Conservation (phyloP, 352 stramenopile genomes). For the Halophytophthora polymorphica region DNA sequence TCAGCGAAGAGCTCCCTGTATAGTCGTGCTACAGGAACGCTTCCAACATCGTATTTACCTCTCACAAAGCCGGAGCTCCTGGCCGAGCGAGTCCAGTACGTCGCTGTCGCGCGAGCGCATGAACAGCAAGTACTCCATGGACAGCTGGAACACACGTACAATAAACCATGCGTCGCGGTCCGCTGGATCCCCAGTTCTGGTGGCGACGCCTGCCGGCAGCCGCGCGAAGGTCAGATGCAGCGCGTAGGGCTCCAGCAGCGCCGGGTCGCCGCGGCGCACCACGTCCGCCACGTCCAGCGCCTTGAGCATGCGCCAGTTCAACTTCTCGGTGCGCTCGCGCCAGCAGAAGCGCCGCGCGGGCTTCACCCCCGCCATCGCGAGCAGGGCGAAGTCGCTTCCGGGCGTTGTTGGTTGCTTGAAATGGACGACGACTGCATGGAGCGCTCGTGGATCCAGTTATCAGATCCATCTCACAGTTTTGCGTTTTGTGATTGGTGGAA, state of each 20-base stretch:
- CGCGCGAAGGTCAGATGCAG: conserved; percentile 73
- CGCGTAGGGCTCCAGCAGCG: conserved; percentile 61
- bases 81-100: conserved; percentile 44
- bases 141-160: conserved; percentile 61
- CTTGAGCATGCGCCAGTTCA: conserved; percentile 70
- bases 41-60: conserved; percentile 4
- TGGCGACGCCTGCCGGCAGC: conserved; percentile 24
- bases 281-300: conserved; percentile 49
- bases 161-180: conserved; percentile 68
- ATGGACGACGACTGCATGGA: too few relatives aligned
- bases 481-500: neutral
- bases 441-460: too few relatives aligned
- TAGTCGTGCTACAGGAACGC: neutral
- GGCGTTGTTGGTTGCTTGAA: too few relatives aligned
- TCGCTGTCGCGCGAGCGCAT: conserved; percentile 49
- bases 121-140: conserved; percentile 79
- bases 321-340: conserved; percentile 65
- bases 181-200: conserved; percentile 6
- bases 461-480: too few relatives aligned
- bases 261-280: conserved; percentile 49
- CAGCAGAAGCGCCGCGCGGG: conserved; percentile 55
- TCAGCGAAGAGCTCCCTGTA: neutral
- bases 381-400: too few relatives aligned
- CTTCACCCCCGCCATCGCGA: conserved; percentile 3
- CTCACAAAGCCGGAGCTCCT: conserved; percentile 44